A percentile compares a stretch with the other conserved stretches of the same genome.
Evolutionary conservation across 1,284 basidiomycete species (phyloP).

Genomic region (Kwoniella shivajii): DNA sequence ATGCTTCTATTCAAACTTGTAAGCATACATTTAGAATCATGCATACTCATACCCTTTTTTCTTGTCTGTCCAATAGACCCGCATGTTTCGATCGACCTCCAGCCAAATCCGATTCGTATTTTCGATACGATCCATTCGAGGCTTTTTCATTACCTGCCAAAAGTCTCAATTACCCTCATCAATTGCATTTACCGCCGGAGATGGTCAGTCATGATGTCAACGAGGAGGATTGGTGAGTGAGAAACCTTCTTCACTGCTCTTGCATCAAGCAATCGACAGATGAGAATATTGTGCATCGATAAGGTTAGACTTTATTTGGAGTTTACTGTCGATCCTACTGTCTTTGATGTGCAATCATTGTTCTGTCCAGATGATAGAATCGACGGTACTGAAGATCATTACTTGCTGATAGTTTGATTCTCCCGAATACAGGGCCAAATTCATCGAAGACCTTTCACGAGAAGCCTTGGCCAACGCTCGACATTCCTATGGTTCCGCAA

Average conservation of each 20-base stretch:
- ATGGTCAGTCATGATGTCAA: slow-evolving; percentile 39
- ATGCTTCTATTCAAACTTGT: not conserved
- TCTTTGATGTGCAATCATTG: no score
- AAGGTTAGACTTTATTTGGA: no score
- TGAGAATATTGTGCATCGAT: no score
- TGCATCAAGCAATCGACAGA: no score
- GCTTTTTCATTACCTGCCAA: slow-evolving; percentile 35
- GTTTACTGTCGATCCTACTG: no score
- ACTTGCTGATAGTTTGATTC: not conserved
- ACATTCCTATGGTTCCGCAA: no score
- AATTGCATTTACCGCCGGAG: slow-evolving; percentile 38
- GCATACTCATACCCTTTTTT: slow-evolving; percentile 12
- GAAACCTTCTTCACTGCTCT: no score
- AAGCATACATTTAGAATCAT: slow-evolving; percentile 6
- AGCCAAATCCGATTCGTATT: slow-evolving; percentile 35
- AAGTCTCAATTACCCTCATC: slow-evolving; percentile 35
- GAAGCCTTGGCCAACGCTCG: slow-evolving; percentile 31
- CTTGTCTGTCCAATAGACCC: slow-evolving; percentile 29
- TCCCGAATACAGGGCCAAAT: slow-evolving; percentile 25
- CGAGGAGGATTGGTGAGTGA: slow-evolving; percentile 42
- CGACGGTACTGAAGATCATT: no score
- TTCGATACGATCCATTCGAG: slow-evolving; percentile 41
- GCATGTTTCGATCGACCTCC: slow-evolving; percentile 42
- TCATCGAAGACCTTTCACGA: slow-evolving; percentile 38
- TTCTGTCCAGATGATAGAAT: no score